phyloP scores from a whole-genome alignment of 306 rosid species.

The Sesbania bispinosa region DNA sequence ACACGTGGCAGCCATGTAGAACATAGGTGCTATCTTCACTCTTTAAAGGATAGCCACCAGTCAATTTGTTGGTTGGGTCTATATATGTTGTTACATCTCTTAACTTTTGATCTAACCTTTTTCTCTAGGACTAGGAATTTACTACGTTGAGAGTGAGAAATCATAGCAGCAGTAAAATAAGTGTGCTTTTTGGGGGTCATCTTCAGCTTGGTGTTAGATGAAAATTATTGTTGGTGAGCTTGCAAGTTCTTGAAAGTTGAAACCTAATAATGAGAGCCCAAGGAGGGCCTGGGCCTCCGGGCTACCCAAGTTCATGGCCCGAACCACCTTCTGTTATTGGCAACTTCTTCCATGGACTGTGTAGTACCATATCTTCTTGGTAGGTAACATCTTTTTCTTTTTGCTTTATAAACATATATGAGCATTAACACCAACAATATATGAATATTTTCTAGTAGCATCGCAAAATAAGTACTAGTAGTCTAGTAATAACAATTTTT shows the following conservation, averaged over 20 bases:
- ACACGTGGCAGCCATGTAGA: constrained; percentile 4
- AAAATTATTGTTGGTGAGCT: background rate
- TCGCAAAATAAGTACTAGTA: too few relatives aligned
- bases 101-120: background rate
- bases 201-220: background rate
- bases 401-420: background rate
- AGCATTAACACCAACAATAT: background rate
- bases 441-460: background rate
- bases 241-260: background rate
- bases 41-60: background rate
- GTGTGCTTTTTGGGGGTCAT: background rate
- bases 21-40: background rate
- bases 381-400: constrained; percentile 18
- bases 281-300: constrained; percentile 28
- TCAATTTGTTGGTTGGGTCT: background rate
- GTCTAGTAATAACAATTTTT: too few relatives aligned
- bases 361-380: constrained; percentile 43
- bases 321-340: constrained; percentile 1
- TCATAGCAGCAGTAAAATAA: background rate
- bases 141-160: background rate
- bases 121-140: background rate
- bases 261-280: constrained; percentile 35
- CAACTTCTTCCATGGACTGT: constrained; percentile 30
- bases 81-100: background rate
- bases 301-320: constrained; percentile 14